Evolutionary conservation across 768 basidiomycete species (phyloP).

Genomic region (Pholiota conissans): DNA sequence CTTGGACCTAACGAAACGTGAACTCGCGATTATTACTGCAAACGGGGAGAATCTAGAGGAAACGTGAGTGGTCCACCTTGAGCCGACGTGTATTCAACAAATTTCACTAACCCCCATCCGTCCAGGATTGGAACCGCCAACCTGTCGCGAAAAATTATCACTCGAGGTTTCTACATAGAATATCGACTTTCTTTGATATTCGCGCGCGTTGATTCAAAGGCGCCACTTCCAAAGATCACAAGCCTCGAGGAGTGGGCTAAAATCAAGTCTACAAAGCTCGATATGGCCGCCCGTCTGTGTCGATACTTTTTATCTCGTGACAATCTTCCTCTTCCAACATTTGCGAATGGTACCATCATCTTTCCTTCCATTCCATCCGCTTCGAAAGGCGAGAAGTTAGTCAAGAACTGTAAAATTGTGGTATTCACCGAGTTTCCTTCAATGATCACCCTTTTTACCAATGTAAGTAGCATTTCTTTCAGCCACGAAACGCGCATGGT

Average conservation of each 20-base stretch:
- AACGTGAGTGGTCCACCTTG: constrained; percentile 7
- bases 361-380: constrained; percentile 10
- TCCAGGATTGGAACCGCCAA: constrained; percentile 10
- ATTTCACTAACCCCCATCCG: neutral
- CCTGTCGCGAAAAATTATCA: constrained; percentile 4
- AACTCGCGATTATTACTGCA: constrained; percentile 17
- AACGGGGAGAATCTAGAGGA: constrained; percentile 13
- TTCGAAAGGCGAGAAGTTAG: neutral
- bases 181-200: constrained; percentile 16
- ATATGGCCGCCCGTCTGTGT: constrained; percentile 12
- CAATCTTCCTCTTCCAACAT: constrained; percentile 10
- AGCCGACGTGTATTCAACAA: too few relatives aligned
- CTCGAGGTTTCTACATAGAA: constrained; percentile 17
- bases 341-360: constrained; percentile 14
- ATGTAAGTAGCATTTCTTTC: neutral
- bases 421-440: constrained; percentile 4
- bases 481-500: neutral
- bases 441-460: neutral
- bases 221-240: constrained; percentile 11
- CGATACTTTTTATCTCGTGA: constrained; percentile 16
- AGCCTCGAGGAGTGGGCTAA: constrained; percentile 15
- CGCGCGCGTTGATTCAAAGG: constrained; percentile 9
- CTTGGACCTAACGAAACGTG: constrained; percentile 17
- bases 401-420: neutral
- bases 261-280: constrained; percentile 20